A percentile compares a stretch with the other conserved stretches of the same genome.
Conservation (phyloP, 129 eudicot species). For the Mikania micrantha region DNA sequence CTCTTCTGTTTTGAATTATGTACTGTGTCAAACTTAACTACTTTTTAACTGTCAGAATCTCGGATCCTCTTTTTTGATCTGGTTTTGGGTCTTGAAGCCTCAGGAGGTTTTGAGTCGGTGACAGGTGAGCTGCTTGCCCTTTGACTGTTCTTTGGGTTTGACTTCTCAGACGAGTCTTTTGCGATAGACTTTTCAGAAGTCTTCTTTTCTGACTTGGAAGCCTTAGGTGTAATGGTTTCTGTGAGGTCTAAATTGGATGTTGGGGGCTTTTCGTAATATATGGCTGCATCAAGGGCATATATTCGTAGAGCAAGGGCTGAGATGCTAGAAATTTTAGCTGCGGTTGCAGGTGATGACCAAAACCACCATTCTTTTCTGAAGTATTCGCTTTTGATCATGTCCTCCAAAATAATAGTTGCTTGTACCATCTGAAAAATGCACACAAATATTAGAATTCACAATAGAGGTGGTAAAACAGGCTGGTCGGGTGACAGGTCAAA, state of each 20-base stretch:
- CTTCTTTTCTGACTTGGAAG: constrained; percentile 28
- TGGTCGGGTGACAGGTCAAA: background rate
- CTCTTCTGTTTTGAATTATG: background rate
- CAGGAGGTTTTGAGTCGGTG: constrained; percentile 18
- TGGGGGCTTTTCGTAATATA: constrained; percentile 40
- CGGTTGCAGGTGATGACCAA: constrained; percentile 75
- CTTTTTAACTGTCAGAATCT: constrained; percentile 23
- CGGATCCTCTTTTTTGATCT: constrained; percentile 34
- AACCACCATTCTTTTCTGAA: constrained; percentile 52
- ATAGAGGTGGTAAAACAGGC: background rate
- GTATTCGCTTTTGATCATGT: constrained; percentile 57
- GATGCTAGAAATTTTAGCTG: constrained; percentile 52
- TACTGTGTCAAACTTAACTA: constrained; percentile 8
- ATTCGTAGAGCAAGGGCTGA: constrained; percentile 67
- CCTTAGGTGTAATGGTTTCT: constrained; percentile 25
- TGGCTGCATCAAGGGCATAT: constrained; percentile 62
- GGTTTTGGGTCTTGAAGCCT: constrained; percentile 32
- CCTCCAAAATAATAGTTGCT: constrained; percentile 58
- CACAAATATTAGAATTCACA: background rate
- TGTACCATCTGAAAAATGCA: constrained; percentile 54
- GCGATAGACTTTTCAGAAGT: constrained; percentile 21
- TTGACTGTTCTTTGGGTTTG: constrained; percentile 23
- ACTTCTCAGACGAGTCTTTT: constrained; percentile 26
- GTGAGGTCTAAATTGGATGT: constrained; percentile 17
- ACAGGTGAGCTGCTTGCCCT: constrained; percentile 28